Conservation (phyloP, 192 early-diverging fungal species). For the Coemansia furcata region DNA sequence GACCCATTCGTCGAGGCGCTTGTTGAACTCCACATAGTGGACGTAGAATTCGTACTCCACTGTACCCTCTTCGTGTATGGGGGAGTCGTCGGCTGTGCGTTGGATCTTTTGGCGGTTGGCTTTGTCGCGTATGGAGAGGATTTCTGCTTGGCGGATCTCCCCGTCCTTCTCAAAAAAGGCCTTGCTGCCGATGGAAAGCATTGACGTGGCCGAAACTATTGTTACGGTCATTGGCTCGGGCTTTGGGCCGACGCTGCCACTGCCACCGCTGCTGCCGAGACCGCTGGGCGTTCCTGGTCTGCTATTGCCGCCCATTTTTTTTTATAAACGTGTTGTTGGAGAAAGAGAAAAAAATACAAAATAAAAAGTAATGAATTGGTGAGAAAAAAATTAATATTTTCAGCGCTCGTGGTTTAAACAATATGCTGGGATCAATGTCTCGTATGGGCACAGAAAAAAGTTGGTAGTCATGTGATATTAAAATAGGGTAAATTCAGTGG, state of each 20-base stretch:
- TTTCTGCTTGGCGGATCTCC: slow-evolving; percentile 80
- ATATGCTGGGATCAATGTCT: no score
- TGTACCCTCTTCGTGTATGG: slow-evolving; percentile 29
- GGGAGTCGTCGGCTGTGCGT: slow-evolving; percentile 50
- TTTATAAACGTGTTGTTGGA: not conserved
- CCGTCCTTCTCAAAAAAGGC: slow-evolving; percentile 61
- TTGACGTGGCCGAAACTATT: slow-evolving; percentile 17
- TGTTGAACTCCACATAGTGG: slow-evolving; percentile 96
- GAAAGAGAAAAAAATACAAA: not conserved
- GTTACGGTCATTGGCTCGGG: slow-evolving; percentile 16
- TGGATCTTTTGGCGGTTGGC: slow-evolving; percentile 46
- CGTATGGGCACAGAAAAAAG: not conserved
- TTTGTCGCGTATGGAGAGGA: slow-evolving; percentile 71
- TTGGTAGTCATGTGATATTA: not conserved
- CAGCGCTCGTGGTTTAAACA: no score
- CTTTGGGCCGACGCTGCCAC: slow-evolving; percentile 15
- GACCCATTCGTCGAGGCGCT: slow-evolving; percentile 98
- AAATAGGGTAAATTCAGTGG: slow-evolving; percentile 13
- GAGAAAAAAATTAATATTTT: not conserved
- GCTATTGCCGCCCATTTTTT: slow-evolving; percentile 30
- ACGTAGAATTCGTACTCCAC: slow-evolving; percentile 82
- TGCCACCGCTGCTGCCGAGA: not conserved
- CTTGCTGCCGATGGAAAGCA: slow-evolving; percentile 60
- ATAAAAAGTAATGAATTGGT: not conserved
- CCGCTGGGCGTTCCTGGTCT: slow-evolving; percentile 38